Evolutionary conservation across 2,329 filamentous ascomycete genomes (phyloP), one percentile per base, ranked within the genome.

Genomic region (Botrytis deweyae): DNA sequence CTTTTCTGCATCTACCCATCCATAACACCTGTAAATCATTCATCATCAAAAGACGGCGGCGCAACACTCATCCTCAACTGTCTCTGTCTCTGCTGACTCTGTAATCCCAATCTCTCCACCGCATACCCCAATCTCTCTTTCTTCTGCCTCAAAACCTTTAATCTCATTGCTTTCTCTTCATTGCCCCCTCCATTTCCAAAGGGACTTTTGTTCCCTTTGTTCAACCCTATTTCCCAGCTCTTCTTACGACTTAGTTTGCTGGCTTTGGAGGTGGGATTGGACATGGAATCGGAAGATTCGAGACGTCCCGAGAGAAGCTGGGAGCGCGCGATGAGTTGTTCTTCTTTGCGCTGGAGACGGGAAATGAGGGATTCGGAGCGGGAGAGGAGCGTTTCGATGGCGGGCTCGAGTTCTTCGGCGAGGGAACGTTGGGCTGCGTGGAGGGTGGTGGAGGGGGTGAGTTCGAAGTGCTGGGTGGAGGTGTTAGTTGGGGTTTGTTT

Each of bases 1-100:
- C 29, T 20, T 36, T 18, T 22, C 4, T 16, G 29, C 29, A 8
- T 22, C 7, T 36, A 20, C 7, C 10, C 33, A 9, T 36, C 22
- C 6, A 66, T 0, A 42, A 58, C 12, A 1, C n/a, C 38, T 3
- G n/a, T 6, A 22, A 25, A 33, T 69, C 49, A 69, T n/a, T 69
- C 66, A 18, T 58, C 66, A 33, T 69, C 66, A 42, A 69, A 69
- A 16, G 66, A 58, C 16, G 49, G 49, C 44, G 70, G 70, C 52
- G 90, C 90, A 88, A 92, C 91, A 81, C 90, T 92, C 88, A 91
- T 92, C 81, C 91, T 87, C 83, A 93, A 82, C 80, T 93, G 90
- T 78, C 91, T 86, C 82, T 93, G 88, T 80, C 88, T 84, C 83
- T 93, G 91, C 76, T 87, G 88, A 73, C 88, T 89, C 82, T 93